Evolutionary conservation across 2,329 filamentous ascomycete species (phyloP).

Genomic region (Cladosporium sp.): DNA sequence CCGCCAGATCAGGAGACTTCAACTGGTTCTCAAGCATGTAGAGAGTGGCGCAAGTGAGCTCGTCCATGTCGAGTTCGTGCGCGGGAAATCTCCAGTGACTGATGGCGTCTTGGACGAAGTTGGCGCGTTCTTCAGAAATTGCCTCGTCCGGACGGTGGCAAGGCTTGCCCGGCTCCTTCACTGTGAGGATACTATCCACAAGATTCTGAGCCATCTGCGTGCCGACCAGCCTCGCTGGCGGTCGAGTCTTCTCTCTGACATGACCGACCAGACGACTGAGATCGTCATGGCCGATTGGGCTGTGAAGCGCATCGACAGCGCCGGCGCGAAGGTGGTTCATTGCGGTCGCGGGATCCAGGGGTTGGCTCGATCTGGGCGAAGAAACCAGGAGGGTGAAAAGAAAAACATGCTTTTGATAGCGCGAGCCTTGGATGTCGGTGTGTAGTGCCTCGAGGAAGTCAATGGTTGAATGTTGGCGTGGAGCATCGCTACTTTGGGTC

Average conservation of each 20-base stretch:
- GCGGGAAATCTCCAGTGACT: slow-evolving; percentile 85
- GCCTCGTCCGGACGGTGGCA: slow-evolving; percentile 54
- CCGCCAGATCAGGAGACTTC: slow-evolving; percentile 71
- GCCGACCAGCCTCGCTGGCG: slow-evolving; percentile 25
- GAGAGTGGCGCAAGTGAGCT: slow-evolving; percentile 79
- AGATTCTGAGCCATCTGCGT: slow-evolving; percentile 29
- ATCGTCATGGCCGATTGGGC: slow-evolving; percentile 66
- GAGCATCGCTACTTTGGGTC: slow-evolving; percentile 8
- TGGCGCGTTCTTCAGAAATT: slow-evolving; percentile 57
- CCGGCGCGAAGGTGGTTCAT: slow-evolving; percentile 72
- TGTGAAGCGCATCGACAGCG: slow-evolving; percentile 78
- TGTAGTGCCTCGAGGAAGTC: slow-evolving; percentile 23
- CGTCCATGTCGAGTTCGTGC: slow-evolving; percentile 84
- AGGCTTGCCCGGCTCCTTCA: slow-evolving; percentile 18
- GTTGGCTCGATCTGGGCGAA: slow-evolving; percentile 6
- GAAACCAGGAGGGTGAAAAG: slow-evolving; percentile 20
- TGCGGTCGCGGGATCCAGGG: slow-evolving; percentile 9
- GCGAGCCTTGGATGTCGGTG: slow-evolving; percentile 22
- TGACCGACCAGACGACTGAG: slow-evolving; percentile 29
- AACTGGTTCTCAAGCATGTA: slow-evolving; percentile 89
- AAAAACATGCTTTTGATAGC: slow-evolving; percentile 27
- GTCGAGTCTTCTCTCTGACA: slow-evolving; percentile 26
- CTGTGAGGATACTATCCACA: slow-evolving; percentile 25
- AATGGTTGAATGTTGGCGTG: slow-evolving; percentile 5
- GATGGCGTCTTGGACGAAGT: slow-evolving; percentile 62